Conservation (phyloP, 208 protist species). For the Acanthamoeba culbertsoni region DNA sequence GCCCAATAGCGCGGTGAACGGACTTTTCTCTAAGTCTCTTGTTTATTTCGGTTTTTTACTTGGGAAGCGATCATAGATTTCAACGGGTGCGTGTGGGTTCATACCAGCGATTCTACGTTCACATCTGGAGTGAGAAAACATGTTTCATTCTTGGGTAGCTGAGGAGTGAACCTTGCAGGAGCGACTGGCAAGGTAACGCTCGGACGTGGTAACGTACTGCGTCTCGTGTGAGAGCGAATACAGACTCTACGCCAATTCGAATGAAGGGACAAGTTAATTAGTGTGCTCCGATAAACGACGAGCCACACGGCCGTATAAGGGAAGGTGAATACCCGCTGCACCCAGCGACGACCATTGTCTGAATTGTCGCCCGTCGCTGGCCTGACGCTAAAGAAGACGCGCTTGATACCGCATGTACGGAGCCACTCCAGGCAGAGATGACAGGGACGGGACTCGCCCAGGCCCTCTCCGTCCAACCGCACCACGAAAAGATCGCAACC, state of each 20-base stretch:
- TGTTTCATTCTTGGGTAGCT: too few species aligned
- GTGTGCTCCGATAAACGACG: background rate
- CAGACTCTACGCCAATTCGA: background rate
- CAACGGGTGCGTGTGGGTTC: too few species aligned
- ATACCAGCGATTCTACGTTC: too few species aligned
- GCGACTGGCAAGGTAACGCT: background rate
- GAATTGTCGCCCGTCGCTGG: background rate
- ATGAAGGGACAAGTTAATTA: background rate
- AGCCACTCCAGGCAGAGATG: conserved; percentile 39
- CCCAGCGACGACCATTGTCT: background rate
- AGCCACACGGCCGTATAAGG: background rate
- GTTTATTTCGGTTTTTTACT: too few species aligned
- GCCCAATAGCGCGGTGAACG: too few species aligned
- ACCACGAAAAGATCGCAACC: conserved; percentile 36
- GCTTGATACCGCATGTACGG: background rate
- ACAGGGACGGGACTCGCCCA: conserved; percentile 15
- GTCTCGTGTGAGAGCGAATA: background rate
- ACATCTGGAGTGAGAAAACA: too few species aligned
- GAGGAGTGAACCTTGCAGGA: background rate
- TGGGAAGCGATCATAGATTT: too few species aligned
- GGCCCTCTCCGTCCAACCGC: background rate
- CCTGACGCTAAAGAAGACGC: conserved; percentile 19
- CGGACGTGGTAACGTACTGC: background rate
- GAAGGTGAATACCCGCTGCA: background rate
- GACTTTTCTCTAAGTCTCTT: too few species aligned